Conservation (phyloP, 805 yeast genomes). For the Sugiyamaella marilandica region DNA sequence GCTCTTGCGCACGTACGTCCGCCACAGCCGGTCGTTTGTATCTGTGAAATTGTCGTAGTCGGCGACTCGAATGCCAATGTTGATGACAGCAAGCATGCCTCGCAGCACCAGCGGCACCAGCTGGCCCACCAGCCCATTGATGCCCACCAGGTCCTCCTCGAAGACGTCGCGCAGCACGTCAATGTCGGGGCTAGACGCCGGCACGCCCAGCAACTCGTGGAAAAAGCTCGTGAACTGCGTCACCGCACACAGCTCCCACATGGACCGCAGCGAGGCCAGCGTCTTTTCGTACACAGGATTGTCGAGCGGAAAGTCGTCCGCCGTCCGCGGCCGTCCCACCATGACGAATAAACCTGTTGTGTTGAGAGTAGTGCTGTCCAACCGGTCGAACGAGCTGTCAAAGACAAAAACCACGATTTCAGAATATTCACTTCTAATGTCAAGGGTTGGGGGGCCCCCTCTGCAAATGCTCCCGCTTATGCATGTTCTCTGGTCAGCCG, state of each 20-base stretch:
- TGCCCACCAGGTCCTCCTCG: constrained; percentile 32
- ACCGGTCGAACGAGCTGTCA: too few relatives aligned
- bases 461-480: too few relatives aligned
- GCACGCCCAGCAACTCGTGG: constrained; percentile 20
- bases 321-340: not conserved
- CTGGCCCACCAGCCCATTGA: constrained; percentile 16
- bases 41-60: constrained; percentile 3
- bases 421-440: too few relatives aligned
- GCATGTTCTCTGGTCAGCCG: too few relatives aligned
- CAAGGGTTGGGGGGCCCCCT: too few relatives aligned
- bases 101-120: constrained; percentile 10
- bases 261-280: constrained; percentile 24
- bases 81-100: not conserved
- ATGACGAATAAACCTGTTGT: not conserved
- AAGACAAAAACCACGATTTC: too few relatives aligned
- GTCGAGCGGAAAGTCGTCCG: constrained; percentile 19
- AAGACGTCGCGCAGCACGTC: constrained; percentile 27
- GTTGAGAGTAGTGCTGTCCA: not conserved
- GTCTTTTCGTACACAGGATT: constrained; percentile 14
- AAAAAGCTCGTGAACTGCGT: constrained; percentile 30
- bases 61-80: constrained; percentile 1
- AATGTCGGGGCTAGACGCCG: constrained; percentile 20
- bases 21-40: constrained; percentile 14
- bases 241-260: constrained; percentile 30
- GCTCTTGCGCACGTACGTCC: constrained; percentile 12